These are phyloP conservation scores for Verticillium nonalfalfae DNA, from an alignment of 2,329 filamentous ascomycete species.

Conservation along the genomic window DNA sequence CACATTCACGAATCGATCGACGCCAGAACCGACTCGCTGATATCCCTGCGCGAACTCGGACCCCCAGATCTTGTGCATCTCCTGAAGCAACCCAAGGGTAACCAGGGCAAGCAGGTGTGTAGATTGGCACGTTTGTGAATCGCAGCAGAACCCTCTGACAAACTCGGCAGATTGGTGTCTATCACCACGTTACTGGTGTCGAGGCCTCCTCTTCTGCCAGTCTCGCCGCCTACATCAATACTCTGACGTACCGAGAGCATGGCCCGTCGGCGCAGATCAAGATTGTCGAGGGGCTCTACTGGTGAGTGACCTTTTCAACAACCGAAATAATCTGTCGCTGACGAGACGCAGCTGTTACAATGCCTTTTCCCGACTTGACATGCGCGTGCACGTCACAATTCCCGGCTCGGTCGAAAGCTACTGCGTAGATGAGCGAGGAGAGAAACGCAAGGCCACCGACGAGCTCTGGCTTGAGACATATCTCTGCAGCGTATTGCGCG, in stretches of 20 bases:
- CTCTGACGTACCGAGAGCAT: conserved; percentile 81
- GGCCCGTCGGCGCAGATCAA: conserved; percentile 68
- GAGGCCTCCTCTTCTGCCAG: conserved; percentile 97
- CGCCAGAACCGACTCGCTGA: conserved; percentile 82
- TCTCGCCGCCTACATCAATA: conserved; percentile 96
- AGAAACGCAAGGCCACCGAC: conserved; percentile 88
- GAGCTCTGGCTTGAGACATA: conserved; percentile 97
- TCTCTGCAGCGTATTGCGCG: conserved; percentile 85
- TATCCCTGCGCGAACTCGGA: conserved; percentile 82
- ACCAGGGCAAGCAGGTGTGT: conserved; percentile 46
- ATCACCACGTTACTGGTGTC: conserved; percentile 95
- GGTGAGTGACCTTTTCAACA: conserved; percentile 45
- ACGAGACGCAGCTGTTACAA: conserved; percentile 70
- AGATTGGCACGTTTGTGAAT: neutral
- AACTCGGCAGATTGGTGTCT: conserved; percentile 67
- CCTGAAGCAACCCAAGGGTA: conserved; percentile 64
- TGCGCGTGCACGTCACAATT: conserved; percentile 97
- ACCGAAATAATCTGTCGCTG: conserved; percentile 6
- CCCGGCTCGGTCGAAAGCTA: conserved; percentile 95
- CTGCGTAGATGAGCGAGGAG: conserved; percentile 93
- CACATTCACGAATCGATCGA: conserved; percentile 87
- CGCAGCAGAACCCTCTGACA: neutral
- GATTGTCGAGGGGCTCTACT: conserved; percentile 91
- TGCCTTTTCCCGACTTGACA: conserved; percentile 95
- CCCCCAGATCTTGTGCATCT: conserved; percentile 95